A percentile compares a stretch with the other conserved stretches of the same genome.
phyloP scores from a whole-genome alignment of 2,329 filamentous ascomycete species.

The Claviceps purpurea region DNA sequence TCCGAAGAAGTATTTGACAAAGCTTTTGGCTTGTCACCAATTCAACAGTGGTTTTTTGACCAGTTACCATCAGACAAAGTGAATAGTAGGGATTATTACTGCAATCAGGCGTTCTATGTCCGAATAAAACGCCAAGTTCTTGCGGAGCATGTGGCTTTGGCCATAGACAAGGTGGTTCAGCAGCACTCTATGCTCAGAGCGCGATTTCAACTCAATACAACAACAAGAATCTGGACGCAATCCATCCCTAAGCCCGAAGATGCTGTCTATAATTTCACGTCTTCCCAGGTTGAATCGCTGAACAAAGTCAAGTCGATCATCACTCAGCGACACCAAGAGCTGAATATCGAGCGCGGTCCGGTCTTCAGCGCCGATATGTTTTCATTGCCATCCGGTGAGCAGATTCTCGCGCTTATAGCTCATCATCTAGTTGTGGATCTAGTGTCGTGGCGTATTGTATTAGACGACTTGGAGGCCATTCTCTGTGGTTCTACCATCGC shows the following conservation, averaged over 20 bases:
- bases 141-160: not conserved
- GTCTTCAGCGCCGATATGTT: constrained; percentile 10
- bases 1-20: constrained; percentile 1
- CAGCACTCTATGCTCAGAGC: constrained; percentile 7
- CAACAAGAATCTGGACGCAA: not conserved
- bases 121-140: not conserved
- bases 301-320: not conserved
- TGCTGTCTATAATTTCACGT: not conserved
- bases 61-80: constrained; percentile 2
- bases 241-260: not conserved
- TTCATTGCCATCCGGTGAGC: constrained; percentile 4
- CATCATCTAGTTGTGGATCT: constrained; percentile 30
- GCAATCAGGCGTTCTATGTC: constrained; percentile 4
- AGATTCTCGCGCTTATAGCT: constrained; percentile 17
- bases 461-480: constrained; percentile 28
- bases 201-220: constrained; percentile 1
- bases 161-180: constrained; percentile 1
- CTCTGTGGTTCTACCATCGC: constrained; percentile 14
- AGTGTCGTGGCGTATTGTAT: constrained; percentile 30
- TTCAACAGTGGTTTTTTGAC: constrained; percentile 6
- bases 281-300: not conserved
- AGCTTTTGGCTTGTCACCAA: constrained; percentile 4
- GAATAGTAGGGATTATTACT: constrained; percentile 1
- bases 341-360: constrained; percentile 10
- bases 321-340: not conserved